These are phyloP conservation scores for Mucor irregularis DNA, from an alignment of 371 early-diverging fungal species.

Conservation along the genomic window DNA sequence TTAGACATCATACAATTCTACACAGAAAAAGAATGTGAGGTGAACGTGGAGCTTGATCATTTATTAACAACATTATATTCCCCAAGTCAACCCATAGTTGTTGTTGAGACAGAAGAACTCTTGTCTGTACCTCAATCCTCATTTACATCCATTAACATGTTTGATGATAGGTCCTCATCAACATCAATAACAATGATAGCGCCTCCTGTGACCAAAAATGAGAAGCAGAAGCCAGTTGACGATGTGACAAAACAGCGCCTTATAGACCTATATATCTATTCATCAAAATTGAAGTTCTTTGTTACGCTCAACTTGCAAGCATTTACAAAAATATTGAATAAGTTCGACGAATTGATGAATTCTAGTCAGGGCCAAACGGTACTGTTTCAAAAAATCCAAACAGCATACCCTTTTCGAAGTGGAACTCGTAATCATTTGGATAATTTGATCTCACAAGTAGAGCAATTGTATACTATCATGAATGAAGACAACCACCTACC, in stretches of 20 bases:
- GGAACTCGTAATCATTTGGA: conserved; percentile 45
- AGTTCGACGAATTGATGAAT: conserved; percentile 84
- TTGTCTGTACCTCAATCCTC: background rate
- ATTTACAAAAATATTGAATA: conserved; percentile 92
- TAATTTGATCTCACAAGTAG: conserved; percentile 45
- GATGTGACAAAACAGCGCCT: conserved; percentile 10
- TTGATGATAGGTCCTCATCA: background rate
- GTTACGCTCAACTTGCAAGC: conserved; percentile 87
- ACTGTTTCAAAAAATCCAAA: conserved; percentile 55
- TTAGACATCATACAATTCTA: conserved; percentile 2
- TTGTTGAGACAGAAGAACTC: background rate
- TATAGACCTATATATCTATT: conserved; percentile 67
- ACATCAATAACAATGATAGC: background rate
- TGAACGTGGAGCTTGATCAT: conserved; percentile 1
- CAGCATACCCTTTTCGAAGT: conserved; percentile 50
- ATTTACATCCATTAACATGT: background rate
- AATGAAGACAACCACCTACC: conserved; percentile 11
- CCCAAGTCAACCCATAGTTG: background rate
- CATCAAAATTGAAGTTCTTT: conserved; percentile 82
- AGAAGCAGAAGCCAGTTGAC: background rate
- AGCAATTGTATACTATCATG: conserved; percentile 53
- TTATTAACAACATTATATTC: background rate
- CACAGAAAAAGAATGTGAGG: conserved; percentile 6
- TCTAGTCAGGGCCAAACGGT: conserved; percentile 46
- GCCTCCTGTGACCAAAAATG: background rate